Evolutionary conservation across 176 grass and related monocot genomes (phyloP).

Genomic region (Aegilops bicornis): DNA sequence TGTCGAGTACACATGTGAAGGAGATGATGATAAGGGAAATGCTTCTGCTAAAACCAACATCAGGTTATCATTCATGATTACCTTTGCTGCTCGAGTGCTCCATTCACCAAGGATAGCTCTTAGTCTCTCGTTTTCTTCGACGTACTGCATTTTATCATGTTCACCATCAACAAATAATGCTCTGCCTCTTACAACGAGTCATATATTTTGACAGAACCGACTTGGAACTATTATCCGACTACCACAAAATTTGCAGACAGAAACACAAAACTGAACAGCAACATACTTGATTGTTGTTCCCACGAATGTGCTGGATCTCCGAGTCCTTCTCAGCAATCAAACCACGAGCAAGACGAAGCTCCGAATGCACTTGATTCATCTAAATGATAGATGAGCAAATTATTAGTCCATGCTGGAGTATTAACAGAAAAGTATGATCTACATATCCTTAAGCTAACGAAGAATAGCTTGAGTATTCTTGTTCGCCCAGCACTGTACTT

Average conservation of each 20-base stretch:
- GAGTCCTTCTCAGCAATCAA: slow-evolving; percentile 85
- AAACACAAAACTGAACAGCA: neutral
- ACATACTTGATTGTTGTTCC: slow-evolving; percentile 77
- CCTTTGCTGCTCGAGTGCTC: slow-evolving; percentile 73
- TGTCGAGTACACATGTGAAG: neutral
- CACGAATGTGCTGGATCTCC: slow-evolving; percentile 71
- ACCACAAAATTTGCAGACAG: neutral
- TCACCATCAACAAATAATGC: neutral
- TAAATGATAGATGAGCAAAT: slow-evolving; percentile 21
- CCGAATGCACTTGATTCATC: slow-evolving; percentile 97
- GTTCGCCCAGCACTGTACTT: neutral
- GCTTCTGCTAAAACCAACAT: neutral
- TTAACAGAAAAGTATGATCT: neutral
- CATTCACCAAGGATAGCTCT: slow-evolving; percentile 78
- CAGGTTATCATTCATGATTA: neutral
- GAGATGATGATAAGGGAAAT: neutral
- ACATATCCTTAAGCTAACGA: neutral
- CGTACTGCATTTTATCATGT: slow-evolving; percentile 48
- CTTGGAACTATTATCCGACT: neutral
- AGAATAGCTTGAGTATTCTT: neutral
- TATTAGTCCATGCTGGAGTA: neutral
- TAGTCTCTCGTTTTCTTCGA: slow-evolving; percentile 69
- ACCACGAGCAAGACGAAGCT: slow-evolving; percentile 70
- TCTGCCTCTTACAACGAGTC: neutral
- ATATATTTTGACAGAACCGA: neutral